phyloP scores from a whole-genome alignment of 2,329 filamentous ascomycete genomes.

The Drechslerella coelobrocha region DNA sequence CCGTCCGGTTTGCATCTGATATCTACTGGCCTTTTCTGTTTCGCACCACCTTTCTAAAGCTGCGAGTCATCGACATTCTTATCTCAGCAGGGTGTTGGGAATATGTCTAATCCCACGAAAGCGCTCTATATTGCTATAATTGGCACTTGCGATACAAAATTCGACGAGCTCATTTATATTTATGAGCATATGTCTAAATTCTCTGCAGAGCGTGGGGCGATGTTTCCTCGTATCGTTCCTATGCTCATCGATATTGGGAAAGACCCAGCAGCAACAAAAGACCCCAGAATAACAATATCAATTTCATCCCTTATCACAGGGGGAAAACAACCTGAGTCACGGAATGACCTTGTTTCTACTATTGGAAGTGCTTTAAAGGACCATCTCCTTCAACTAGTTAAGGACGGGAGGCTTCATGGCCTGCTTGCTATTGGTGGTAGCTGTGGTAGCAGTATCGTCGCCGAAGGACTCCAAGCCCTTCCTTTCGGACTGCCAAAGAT shows the following conservation, averaged over 20 bases:
- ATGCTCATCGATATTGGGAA: conserved; percentile 31
- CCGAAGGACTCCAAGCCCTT: conserved; percentile 68
- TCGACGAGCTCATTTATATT: conserved; percentile 67
- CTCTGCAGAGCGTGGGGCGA: background rate
- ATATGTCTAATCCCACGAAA: background rate
- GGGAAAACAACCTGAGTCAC: conserved; percentile 1
- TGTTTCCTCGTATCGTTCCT: background rate
- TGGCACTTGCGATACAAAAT: conserved; percentile 71
- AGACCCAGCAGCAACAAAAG: background rate
- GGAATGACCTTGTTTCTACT: conserved; percentile 21
- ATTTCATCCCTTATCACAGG: conserved; percentile 21
- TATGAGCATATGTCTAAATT: conserved; percentile 56
- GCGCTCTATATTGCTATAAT: conserved; percentile 58
- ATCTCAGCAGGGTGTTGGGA: too few relatives aligned
- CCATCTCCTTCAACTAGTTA: conserved; percentile 15
- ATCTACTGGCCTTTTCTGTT: too few relatives aligned
- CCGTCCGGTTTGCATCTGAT: too few relatives aligned
- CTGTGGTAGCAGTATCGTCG: conserved; percentile 68
- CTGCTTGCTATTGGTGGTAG: conserved; percentile 69
- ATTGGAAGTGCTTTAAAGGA: conserved; percentile 16
- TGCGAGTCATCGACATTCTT: too few relatives aligned
- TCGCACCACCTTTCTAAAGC: too few relatives aligned
- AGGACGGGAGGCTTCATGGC: conserved; percentile 61
- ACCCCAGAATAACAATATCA: conserved; percentile 12
- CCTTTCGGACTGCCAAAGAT: conserved; percentile 74